Base-by-base conservation (phyloP, 2,329 filamentous ascomycete species). In the Aspergillus sp. region DNA sequence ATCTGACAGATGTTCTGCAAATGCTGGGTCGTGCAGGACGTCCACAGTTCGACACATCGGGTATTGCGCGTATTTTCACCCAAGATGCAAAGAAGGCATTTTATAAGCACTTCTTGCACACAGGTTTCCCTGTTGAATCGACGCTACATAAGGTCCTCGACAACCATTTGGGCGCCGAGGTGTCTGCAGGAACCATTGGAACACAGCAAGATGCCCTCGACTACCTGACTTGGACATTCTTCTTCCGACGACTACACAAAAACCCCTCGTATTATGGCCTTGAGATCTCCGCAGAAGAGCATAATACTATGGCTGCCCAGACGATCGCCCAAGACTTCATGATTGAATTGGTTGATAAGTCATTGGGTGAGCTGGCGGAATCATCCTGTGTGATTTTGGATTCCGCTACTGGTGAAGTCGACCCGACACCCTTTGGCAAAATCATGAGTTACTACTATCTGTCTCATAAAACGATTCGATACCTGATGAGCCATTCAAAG, bases 371-470 rank as follows among this genome's bases (percentile, higher is more conserved):
- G 60, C 79, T 98, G 5, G 85, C 85, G 1, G 78, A 86, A 49
- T 97, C 90, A 2, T 85, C 84, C 42, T 98, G 93, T 70, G 82
- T 95, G 11, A 77, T 84, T 12, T 77, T 94, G 3, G 86, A 88
- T 58, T 83, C 85, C 36, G 63, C 65, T 4, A 95, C 93, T 52
- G 91, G 91, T 35, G 86, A 95, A 54, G 83, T 98, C 27, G 87
- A 95, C 55, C 75, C 91, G 1, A 97, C 93, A 0, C 85, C 91
- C 0, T 78, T 97, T 6, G 93, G 93, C 58, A 96, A 95, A 72
- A 97, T 98, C 61, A 96, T 97, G 89, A 95, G 88, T 65, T 98
- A 97, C 75, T 98, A 98, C 76, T 98, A 98, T 62, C 83, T 93
- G 38, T 94, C 90, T 0, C 93, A 98, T 71, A 87, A 87, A 68